A percentile compares a stretch with the other conserved stretches of the same genome.
phyloP scores from a whole-genome alignment of 495 filamentous ascomycete species.

The Amniculicola lignicola region DNA sequence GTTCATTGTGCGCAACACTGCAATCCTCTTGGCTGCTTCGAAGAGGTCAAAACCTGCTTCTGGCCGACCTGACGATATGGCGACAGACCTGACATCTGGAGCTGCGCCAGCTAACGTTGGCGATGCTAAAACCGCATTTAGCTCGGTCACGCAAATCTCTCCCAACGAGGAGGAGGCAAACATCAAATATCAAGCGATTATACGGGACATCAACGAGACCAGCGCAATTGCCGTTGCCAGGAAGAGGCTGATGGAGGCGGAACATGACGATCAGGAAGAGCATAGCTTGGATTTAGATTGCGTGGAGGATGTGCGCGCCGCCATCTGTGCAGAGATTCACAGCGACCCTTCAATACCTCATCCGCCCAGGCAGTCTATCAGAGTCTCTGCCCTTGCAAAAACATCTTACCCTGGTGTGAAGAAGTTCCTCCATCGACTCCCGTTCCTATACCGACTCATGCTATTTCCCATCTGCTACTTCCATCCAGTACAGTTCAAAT shows the following conservation, averaged over 20 bases:
- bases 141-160: slow-evolving; percentile 29
- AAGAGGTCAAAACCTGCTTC: background rate
- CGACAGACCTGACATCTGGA: slow-evolving; percentile 32
- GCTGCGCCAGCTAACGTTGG: slow-evolving; percentile 27
- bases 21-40: slow-evolving; percentile 37
- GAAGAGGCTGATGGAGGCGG: slow-evolving; percentile 25
- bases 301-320: slow-evolving; percentile 37
- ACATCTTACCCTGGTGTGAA: slow-evolving; percentile 34
- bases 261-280: slow-evolving; percentile 6
- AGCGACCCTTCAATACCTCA: slow-evolving; percentile 40
- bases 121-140: slow-evolving; percentile 17
- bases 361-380: slow-evolving; percentile 38
- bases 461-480: slow-evolving; percentile 40
- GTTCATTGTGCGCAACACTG: slow-evolving; percentile 35
- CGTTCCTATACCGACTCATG: slow-evolving; percentile 39
- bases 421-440: slow-evolving; percentile 40
- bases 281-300: slow-evolving; percentile 15
- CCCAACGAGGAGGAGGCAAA: slow-evolving; percentile 39
- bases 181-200: slow-evolving; percentile 32
- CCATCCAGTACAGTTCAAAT: slow-evolving; percentile 39
- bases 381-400: slow-evolving; percentile 41
- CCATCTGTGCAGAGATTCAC: slow-evolving; percentile 41
- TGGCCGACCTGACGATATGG: background rate
- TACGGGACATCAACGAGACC: slow-evolving; percentile 34
- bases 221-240: slow-evolving; percentile 31